Base-by-base conservation (phyloP, 139 green algal genomes). In the Closterium sp. region DNA sequence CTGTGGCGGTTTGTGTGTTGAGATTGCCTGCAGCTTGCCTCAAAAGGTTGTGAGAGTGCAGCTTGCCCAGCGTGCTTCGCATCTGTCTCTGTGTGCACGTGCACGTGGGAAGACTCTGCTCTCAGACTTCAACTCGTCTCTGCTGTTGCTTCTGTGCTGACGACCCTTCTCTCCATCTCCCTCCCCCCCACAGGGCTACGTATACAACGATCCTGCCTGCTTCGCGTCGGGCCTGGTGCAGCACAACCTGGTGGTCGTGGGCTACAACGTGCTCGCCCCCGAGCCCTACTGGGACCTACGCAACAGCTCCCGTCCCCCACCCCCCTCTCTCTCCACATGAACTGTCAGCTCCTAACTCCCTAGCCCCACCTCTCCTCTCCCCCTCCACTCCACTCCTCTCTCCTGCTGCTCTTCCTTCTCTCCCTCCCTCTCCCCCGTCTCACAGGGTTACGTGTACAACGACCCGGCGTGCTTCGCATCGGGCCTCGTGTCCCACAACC, bases 251-350 rank as follows among this genome's bases (percentile, higher is more conserved):
- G 34, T 93, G 34, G 45, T 93, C 22, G 95, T 99, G 86, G 97
- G 98, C 93, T 91, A 89, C 87, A 94, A 29, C 86, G 87, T 87
- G 85, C 10, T 87, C 85, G 85, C 96, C 91, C 96, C 96, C 1
- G 89, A 50, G 21, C 91, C 50, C 73, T 99, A 98, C 96, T 99
- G 96, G 96, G 96, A 98, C 21, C 95, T 99, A 1, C 99, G 98
- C 95, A 99, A 99, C 96, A 97, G 93, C 9, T 99, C n/a, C n/a
- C n/a, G 3, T 38, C 32, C 38, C 38, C 38, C 38, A 11, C 7
- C 38, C n/a, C n/a, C n/a, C n/a, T n/a, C n/a, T n/a, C n/a, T n/a
- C n/a, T n/a, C n/a, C n/a, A n/a, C n/a, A n/a, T n/a, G n/a, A n/a
- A 50, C 7, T 6, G 34, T 50, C 38, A 50, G 38, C 38, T 9